Evolutionary conservation across 1,139 yeast genomes (phyloP), one percentile per base, ranked within the genome.

Genomic region (Saccharomyces hybrid): DNA sequence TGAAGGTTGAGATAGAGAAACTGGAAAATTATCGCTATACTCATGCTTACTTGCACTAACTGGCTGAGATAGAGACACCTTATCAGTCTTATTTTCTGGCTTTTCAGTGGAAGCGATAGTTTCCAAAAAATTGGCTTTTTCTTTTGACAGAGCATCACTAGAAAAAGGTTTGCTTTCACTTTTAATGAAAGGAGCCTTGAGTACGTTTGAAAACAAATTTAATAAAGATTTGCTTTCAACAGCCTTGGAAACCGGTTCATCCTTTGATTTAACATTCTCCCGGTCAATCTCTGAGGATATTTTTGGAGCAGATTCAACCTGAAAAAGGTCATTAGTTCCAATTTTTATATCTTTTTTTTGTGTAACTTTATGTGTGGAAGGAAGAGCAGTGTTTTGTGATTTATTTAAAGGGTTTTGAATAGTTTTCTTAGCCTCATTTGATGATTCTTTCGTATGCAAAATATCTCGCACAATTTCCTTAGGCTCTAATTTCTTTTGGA

Each of bases 131-230:
- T 6, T 38, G 5, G 44, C 4, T 7, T 20, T 38, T 38, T 16
- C 13, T 20, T 4, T 13, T 3, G 16, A 16, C 27, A 32, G 6
- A 48, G 27, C 31, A 4, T 13, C 13, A 27, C 16, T 42, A 6
- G 16, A 4, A 7, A 46, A 23, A 30, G 25, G 14, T 8, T 28
- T 31, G 9, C 32, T 48, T 20, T 26, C 14, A 14, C 14, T 48
- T 6, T 26, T 20, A 13, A 27, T 9, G 13, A 48, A 9, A 20
- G 50, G 31, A n/a, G 44, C 16, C 26, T 31, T 48, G 27, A 31
- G 32, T 16, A 48, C 27, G 26, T 48, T 48, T 28, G 50, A 48
- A n/a, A 48, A 48, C 7, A 48, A 31, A 11, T 28, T 13, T 32
- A 32, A 13, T 28, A 48, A 26, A 5, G 34, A 34, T 14, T 13